A percentile compares a stretch with the other conserved stretches of the same genome.
These are phyloP conservation scores for Trichoderma sp. DNA, from an alignment of 2,329 filamentous ascomycete genomes.

Conservation along the genomic window DNA sequence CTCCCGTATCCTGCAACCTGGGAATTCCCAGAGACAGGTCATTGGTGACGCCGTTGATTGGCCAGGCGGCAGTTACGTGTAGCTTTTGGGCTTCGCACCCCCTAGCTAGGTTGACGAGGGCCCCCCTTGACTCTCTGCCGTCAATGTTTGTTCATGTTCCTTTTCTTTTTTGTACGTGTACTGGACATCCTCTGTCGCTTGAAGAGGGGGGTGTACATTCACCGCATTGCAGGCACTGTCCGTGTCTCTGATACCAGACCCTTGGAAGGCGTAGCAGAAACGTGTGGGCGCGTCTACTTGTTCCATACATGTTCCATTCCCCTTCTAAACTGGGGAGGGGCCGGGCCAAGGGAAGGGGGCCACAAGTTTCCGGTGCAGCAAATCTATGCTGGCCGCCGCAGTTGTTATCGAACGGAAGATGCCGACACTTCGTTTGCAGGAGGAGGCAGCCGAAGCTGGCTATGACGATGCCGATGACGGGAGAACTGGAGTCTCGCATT, in stretches of 20 bases:
- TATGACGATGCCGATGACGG: conserved; percentile 3
- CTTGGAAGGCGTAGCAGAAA: background rate
- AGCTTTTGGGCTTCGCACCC: conserved; percentile 3
- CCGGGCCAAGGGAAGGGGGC: conserved; percentile 12
- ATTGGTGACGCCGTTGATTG: conserved; percentile 39
- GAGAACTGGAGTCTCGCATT: conserved; percentile 3
- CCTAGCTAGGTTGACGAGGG: conserved; percentile 13
- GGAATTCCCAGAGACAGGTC: conserved; percentile 35
- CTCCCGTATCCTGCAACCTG: conserved; percentile 33
- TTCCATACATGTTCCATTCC: conserved; percentile 19
- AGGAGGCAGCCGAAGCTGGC: background rate
- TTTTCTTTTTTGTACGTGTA: background rate
- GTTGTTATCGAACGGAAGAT: background rate
- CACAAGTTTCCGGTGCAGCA: conserved; percentile 6
- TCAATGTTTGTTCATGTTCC: background rate
- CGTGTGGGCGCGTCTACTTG: conserved; percentile 5
- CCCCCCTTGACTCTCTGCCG: conserved; percentile 3
- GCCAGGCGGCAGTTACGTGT: conserved; percentile 17
- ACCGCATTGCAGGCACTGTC: background rate
- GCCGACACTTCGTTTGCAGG: background rate
- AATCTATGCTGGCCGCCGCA: conserved; percentile 8
- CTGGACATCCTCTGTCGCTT: background rate
- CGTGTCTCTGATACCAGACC: background rate
- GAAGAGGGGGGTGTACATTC: background rate
- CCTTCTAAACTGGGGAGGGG: background rate